A percentile compares a stretch with the other conserved stretches of the same genome.
Evolutionary conservation across 1,284 basidiomycete species (phyloP).

Genomic region (Trametes hirsuta): DNA sequence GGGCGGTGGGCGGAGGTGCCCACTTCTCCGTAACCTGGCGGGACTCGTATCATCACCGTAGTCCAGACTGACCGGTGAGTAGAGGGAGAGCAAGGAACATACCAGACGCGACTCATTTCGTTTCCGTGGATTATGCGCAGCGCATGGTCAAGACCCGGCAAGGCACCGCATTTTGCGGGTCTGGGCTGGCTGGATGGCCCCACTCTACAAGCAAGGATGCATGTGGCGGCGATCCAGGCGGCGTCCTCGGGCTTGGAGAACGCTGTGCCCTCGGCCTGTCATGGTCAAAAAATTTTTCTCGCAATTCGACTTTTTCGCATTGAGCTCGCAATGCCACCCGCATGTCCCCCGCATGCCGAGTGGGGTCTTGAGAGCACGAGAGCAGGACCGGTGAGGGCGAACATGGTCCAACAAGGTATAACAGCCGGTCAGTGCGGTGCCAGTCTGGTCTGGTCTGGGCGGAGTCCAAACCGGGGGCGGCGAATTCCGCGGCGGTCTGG

Average conservation of each 20-base stretch:
- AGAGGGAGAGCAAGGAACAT: constrained; percentile 7
- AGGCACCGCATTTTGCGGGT: constrained; percentile 6
- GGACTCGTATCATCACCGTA: constrained; percentile 16
- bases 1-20: constrained; percentile 5
- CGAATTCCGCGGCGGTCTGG: constrained; percentile 10
- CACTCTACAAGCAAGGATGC: constrained; percentile 2
- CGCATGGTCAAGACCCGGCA: background rate
- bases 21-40: constrained; percentile 21
- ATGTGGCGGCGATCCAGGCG: constrained; percentile 8
- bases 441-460: background rate
- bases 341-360: too few species aligned
- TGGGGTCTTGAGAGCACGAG: background rate
- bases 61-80: constrained; percentile 19
- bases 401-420: constrained; percentile 11
- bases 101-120: constrained; percentile 12
- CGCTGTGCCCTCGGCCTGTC: background rate
- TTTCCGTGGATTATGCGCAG: constrained; percentile 1
- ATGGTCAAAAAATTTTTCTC: background rate
- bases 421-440: background rate
- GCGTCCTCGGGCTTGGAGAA: background rate
- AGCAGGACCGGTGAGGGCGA: background rate
- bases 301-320: background rate
- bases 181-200: constrained; percentile 13
- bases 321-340: background rate
- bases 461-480: background rate